Percentiles rank a stretch among this genome's conserved stretches.
Conservation (phyloP, 306 rosid genomes). For the Vigna trinervia region DNA sequence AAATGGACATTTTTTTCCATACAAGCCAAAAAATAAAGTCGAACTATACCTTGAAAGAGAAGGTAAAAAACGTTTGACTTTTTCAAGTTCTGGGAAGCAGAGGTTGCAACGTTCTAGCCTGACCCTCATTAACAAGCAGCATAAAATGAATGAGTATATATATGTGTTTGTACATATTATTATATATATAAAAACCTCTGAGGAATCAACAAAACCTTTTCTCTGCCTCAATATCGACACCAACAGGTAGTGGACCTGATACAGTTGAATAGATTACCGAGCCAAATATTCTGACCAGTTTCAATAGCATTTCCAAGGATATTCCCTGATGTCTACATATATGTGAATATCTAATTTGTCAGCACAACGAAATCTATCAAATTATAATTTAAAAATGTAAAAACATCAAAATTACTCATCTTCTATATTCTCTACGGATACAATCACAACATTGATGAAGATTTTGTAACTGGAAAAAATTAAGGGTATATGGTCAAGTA, state of each 20-base stretch:
- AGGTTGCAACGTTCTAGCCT: slow-evolving; percentile 95
- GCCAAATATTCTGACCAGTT: slow-evolving; percentile 86
- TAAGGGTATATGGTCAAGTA: neutral
- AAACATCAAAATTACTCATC: neutral
- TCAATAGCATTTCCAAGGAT: slow-evolving; percentile 88
- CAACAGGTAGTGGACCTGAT: slow-evolving; percentile 81
- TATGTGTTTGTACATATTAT: neutral
- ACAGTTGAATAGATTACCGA: slow-evolving; percentile 83
- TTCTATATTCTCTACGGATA: slow-evolving; percentile 21
- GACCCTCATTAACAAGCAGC: slow-evolving; percentile 35
- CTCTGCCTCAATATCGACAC: slow-evolving; percentile 98
- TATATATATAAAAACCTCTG: slow-evolving; percentile 15
- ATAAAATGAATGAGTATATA: slow-evolving; percentile 22
- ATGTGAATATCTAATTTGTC: slow-evolving; percentile 40
- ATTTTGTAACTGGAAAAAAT: neutral
- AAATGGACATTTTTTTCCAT: neutral
- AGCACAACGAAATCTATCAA: slow-evolving; percentile 36
- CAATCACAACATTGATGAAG: slow-evolving; percentile 5
- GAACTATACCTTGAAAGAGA: slow-evolving; percentile 69
- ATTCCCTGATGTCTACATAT: slow-evolving; percentile 70
- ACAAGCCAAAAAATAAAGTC: slow-evolving; percentile 18
- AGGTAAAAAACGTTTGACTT: slow-evolving; percentile 71
- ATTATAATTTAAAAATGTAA: slow-evolving; percentile 1
- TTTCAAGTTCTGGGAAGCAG: slow-evolving; percentile 94
- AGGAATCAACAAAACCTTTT: slow-evolving; percentile 61